Base-by-base conservation (phyloP, 2,329 filamentous ascomycete genomes). In the Ophiostoma ulmi region DNA sequence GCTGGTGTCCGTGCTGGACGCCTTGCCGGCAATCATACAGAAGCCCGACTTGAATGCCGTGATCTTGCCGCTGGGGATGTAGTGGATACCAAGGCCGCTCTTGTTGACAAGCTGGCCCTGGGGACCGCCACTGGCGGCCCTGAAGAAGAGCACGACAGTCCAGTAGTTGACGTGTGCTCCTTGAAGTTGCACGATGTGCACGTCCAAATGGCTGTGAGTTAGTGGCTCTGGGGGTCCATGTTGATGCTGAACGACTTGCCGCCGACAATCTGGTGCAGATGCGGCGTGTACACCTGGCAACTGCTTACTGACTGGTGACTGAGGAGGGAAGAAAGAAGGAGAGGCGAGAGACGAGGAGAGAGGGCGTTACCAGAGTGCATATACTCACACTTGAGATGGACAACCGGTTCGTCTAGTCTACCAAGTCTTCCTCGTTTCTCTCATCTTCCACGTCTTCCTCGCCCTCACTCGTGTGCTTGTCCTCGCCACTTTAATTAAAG, bases 181-280 rank as follows among this genome's bases (percentile, higher is more conserved):
- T 75, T 76, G 76, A 83, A 82, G 61, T 76, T 80, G 77, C 81
- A 83, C 31, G 80, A 81, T 10, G 80, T 82, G 77, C 81, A 82
- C 44, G 78, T 80, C 13, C 80, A 82, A 68, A 73, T 72, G 61
- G 74, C 48, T 11, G 79, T 74, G 31, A 79, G 76, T 70, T 82
- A 79, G 74, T 80, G 77, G 4, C 72, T 75, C 26, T 70, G 73
- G 5, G 78, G 77, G 75, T 81, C 78, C 80, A 83, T 82, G 73
- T 79, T 79, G 72, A 81, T 74, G 77, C 82, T 82, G 76, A 83
- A 80, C 39, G 80, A 80, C 78, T 81, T 81, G 71, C 81, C 81
- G 67, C 81, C 81, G 63, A 82, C 81, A 70, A 83, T 80, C 77
- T 83, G 81, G 77, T 83, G 81, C 71, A 83, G 78, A 75, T 83